Evolutionary conservation across 192 early-diverging fungal species (phyloP).

Genomic region (Chytriomyces hyalinus): DNA sequence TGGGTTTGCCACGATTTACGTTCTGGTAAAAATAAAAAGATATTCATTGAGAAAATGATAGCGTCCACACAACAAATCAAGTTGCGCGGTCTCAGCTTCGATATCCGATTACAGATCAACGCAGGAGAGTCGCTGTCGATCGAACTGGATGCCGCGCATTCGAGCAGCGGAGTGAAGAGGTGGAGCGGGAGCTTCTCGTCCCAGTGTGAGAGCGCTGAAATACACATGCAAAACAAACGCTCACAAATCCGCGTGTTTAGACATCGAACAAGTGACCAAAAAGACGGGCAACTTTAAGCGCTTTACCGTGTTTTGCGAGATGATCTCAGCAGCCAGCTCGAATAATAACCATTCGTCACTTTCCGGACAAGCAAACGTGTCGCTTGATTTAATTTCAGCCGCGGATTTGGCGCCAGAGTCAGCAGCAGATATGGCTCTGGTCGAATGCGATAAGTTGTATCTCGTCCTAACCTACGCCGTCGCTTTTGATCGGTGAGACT

Average conservation of each 20-base stretch:
- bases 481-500: slow-evolving; percentile 54
- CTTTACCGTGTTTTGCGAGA: slow-evolving; percentile 57
- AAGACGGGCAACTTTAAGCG: slow-evolving; percentile 66
- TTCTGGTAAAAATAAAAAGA: too few relatives aligned
- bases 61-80: not conserved
- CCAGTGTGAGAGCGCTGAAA: not conserved
- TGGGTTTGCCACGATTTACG: too few relatives aligned
- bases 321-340: slow-evolving; percentile 47
- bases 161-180: not conserved
- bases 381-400: slow-evolving; percentile 43
- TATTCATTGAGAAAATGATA: not conserved
- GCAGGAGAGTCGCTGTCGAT: slow-evolving; percentile 15
- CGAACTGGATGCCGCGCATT: not conserved
- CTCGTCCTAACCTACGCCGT: slow-evolving; percentile 57
- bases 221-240: not conserved
- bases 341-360: not conserved
- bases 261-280: slow-evolving; percentile 58
- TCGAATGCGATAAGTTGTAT: slow-evolving; percentile 39
- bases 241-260: slow-evolving; percentile 26
- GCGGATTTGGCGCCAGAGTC: slow-evolving; percentile 36
- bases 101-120: not conserved
- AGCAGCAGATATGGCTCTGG: not conserved
- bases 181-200: slow-evolving; percentile 12
- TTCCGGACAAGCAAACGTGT: slow-evolving; percentile 14
- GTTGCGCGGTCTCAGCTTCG: slow-evolving; percentile 12